Evolutionary conservation across 1,284 basidiomycete genomes (phyloP).

Genomic region (Apiotrichum montevideense): DNA sequence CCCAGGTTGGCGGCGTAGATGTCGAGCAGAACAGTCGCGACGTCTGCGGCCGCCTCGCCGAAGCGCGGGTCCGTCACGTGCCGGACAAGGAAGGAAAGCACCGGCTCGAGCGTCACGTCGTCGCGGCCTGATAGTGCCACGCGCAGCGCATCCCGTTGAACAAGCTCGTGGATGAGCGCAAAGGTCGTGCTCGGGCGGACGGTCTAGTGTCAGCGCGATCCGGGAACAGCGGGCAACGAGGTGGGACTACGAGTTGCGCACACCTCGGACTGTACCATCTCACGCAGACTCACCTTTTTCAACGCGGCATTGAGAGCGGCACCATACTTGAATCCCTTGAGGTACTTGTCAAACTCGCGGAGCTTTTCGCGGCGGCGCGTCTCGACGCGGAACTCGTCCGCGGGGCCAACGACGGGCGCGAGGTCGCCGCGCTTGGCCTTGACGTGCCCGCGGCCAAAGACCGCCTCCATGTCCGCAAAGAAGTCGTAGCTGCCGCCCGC

Average conservation of each 20-base stretch:
- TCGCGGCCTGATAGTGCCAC: constrained; percentile 84
- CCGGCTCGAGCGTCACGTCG: constrained; percentile 87
- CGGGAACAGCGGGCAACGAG: too few relatives aligned
- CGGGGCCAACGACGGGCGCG: constrained; percentile 51
- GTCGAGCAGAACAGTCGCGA: constrained; percentile 77
- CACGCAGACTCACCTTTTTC: constrained; percentile 57
- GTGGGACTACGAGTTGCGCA: neutral
- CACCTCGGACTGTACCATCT: neutral
- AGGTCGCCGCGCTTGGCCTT: constrained; percentile 53
- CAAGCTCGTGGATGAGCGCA: constrained; percentile 85
- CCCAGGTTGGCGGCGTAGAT: constrained; percentile 87
- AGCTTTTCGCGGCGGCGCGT: constrained; percentile 66
- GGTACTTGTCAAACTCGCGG: constrained; percentile 78
- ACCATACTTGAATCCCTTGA: constrained; percentile 91
- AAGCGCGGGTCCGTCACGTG: constrained; percentile 87
- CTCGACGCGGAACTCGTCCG: constrained; percentile 69
- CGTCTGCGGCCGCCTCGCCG: constrained; percentile 77
- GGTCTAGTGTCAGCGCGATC: constrained; percentile 32
- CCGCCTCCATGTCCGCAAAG: constrained; percentile 57
- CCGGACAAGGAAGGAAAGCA: constrained; percentile 76
- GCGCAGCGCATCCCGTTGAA: constrained; percentile 83
- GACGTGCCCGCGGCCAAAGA: constrained; percentile 57
- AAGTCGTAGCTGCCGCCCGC: constrained; percentile 64
- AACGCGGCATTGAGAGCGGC: constrained; percentile 88
- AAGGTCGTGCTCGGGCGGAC: constrained; percentile 78